Conservation (phyloP, 306 rosid species). For the Trifolium pratense region DNA sequence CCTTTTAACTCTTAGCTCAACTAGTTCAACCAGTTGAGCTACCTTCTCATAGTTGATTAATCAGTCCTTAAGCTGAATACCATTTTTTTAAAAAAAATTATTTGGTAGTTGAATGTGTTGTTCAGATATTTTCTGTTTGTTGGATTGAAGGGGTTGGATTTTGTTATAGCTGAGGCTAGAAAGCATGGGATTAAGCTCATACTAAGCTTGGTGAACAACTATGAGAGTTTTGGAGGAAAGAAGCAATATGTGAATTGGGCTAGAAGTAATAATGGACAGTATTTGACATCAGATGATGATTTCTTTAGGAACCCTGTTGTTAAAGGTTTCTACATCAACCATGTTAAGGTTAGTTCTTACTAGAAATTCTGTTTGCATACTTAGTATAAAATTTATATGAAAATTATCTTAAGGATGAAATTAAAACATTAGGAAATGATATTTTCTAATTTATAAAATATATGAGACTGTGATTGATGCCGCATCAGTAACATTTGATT, state of each 20-base stretch:
- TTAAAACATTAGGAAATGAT: background rate
- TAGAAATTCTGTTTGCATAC: background rate
- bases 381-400: constrained; percentile 6
- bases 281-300: constrained; percentile 82
- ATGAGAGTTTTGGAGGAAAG: constrained; percentile 88
- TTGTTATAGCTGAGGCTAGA: constrained; percentile 84
- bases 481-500: background rate
- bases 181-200: constrained; percentile 80
- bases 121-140: constrained; percentile 30
- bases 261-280: constrained; percentile 73
- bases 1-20: no score
- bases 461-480: background rate
- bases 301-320: constrained; percentile 77
- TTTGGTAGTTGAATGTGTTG: background rate
- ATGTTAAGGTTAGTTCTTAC: constrained; percentile 60
- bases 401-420: background rate
- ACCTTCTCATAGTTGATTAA: no score
- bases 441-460: background rate
- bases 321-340: constrained; percentile 79
- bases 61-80: no score
- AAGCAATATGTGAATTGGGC: constrained; percentile 98
- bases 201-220: constrained; percentile 90
- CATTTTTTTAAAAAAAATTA: no score
- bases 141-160: constrained; percentile 80
- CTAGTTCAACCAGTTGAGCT: no score